These are phyloP conservation scores for Cylindrotheca closterium DNA, from an alignment of 108 stramenopile genomes.

Conservation along the genomic window DNA sequence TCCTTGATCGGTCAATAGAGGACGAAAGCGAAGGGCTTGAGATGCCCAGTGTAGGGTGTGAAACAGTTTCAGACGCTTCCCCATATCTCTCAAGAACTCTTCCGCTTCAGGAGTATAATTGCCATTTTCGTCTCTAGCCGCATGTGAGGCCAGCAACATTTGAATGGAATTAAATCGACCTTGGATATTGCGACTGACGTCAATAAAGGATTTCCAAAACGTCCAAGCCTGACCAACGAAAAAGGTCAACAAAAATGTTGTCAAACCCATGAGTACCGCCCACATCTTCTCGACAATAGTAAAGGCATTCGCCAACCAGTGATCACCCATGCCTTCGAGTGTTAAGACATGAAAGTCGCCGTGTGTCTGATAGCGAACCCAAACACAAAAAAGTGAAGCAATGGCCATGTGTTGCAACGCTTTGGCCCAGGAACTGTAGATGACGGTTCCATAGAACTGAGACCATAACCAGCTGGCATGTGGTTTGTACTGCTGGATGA, in stretches of 20 bases:
- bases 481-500: conserved; percentile 32
- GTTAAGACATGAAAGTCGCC: conserved; percentile 19
- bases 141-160: conserved; percentile 35
- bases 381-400: conserved; percentile 12
- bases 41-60: conserved; percentile 44
- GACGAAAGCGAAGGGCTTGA: conserved; percentile 16
- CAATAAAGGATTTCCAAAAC: conserved; percentile 42
- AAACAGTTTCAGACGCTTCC: conserved; percentile 13
- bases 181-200: conserved; percentile 30
- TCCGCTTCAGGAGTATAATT: conserved; percentile 27
- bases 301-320: conserved; percentile 23
- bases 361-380: conserved; percentile 2
- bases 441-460: conserved; percentile 34
- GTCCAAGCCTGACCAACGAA: conserved; percentile 48
- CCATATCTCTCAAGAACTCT: conserved; percentile 19
- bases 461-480: conserved; percentile 39
- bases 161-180: conserved; percentile 39
- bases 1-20: conserved; percentile 27
- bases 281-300: conserved; percentile 34
- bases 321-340: conserved; percentile 7
- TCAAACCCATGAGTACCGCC: conserved; percentile 42
- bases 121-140: conserved; percentile 4
- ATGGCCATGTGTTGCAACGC: conserved; percentile 26
- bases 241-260: conserved; percentile 55
- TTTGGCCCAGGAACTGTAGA: conserved; percentile 8